Evolutionary conservation across 345 rosid genomes (phyloP).

Genomic region (Aquilaria yunnanensis): DNA sequence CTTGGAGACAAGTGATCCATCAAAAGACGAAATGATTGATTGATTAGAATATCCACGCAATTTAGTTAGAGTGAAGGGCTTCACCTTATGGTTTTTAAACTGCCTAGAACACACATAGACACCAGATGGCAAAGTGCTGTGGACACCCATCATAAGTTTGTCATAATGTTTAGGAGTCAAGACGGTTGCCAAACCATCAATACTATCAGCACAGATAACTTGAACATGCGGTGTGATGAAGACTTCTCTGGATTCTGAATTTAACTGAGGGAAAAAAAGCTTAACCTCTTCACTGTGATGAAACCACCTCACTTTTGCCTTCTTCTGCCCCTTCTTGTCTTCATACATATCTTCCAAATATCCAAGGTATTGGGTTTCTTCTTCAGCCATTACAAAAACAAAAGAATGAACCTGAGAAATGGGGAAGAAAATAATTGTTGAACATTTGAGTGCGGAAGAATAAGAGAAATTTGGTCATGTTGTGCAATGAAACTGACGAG

Average conservation of each 20-base stretch:
- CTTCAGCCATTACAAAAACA: conserved; percentile 35
- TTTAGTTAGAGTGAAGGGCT: conserved; percentile 40
- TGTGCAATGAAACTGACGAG: neutral
- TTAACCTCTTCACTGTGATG: conserved; percentile 27
- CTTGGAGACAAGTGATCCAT: conserved; percentile 7
- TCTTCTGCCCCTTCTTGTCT: conserved; percentile 43
- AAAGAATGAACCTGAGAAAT: conserved; percentile 37
- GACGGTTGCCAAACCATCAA: conserved; percentile 38
- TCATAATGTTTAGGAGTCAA: conserved; percentile 36
- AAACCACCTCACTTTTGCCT: conserved; percentile 52
- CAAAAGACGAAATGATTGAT: conserved; percentile 27
- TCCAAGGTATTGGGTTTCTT: conserved; percentile 25
- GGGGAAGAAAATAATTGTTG: neutral
- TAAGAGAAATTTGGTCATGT: neutral
- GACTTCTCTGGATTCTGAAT: conserved; percentile 32
- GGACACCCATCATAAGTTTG: conserved; percentile 18
- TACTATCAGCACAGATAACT: conserved; percentile 38
- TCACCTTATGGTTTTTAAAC: conserved; percentile 30
- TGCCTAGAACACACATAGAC: conserved; percentile 37
- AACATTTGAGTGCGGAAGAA: neutral
- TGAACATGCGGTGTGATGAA: conserved; percentile 38
- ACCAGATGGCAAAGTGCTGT: conserved; percentile 10
- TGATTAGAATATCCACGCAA: conserved; percentile 40
- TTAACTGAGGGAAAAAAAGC: conserved; percentile 20
- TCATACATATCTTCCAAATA: conserved; percentile 50